Evolutionary conservation across 2,329 filamentous ascomycete species (phyloP), one percentile per base, ranked within the genome.

Genomic region (Fusarium sublunatum): DNA sequence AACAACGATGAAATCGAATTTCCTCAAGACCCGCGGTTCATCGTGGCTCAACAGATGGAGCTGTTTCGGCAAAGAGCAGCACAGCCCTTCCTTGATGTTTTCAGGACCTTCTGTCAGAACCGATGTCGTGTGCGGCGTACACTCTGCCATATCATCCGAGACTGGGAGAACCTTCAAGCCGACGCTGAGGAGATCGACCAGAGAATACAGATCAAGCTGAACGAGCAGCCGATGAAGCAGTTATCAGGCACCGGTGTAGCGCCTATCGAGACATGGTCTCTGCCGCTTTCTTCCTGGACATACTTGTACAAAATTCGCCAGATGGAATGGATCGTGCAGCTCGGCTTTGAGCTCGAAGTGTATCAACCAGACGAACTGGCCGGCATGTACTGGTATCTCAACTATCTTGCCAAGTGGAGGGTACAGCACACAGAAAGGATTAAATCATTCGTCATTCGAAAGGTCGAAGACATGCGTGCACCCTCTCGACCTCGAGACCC

Each of bases 271-370:
- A 79, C 86, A 1, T 89, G 86, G 72, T 83, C 88, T 0, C 89
- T 91, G 48, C 88, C 92, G 0, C 82, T 98, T 1, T 92, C 91
- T 2, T 93, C 91, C 4, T 99, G 95, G 95, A 86, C 89, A 0
- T 96, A 94, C 70, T 85, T 93, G 58, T 91, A 96, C 76, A 98
- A 97, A 75, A 83, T 97, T n/a, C 86, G 86, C 28, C 87, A 94
- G 70, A 92, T 97, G 83, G 90, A 94, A 73, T 90, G 88, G 81
- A 89, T 96, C 41, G 83, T 97, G 13, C 91, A 97, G 72, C 86
- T 97, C 29, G 95, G 96, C 11, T 98, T 99, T 74, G 95, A 99
- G 76, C 88, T 97, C 11, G 89, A 94, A 39, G 86, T 97, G 9
- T 98, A 98, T 75, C 88, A 94, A 49, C 83, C 88, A 0, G 90